phyloP scores from a whole-genome alignment of 1,284 basidiomycete species.

The Vanrija pseudolonga region DNA sequence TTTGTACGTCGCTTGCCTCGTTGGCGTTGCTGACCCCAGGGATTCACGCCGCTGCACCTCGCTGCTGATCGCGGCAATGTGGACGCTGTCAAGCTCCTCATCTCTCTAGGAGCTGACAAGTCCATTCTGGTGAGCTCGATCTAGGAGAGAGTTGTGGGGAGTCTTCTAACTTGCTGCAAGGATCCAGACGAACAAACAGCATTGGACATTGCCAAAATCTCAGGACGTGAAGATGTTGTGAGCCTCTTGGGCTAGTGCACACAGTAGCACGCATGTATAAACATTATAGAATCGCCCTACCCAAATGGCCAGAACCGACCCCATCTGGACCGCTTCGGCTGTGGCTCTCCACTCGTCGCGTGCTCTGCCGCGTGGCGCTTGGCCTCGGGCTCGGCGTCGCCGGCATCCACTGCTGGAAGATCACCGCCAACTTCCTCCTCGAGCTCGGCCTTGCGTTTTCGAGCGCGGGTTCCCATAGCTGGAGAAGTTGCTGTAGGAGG shows the following conservation, averaged over 20 bases:
- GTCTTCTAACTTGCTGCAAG: conserved; percentile 3
- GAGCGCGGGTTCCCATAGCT: background rate
- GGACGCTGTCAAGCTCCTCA: conserved; percentile 58
- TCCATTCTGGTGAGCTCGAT: conserved; percentile 56
- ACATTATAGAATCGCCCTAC: background rate
- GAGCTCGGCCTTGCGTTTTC: background rate
- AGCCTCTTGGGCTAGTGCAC: conserved; percentile 12
- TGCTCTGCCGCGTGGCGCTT: background rate
- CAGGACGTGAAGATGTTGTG: conserved; percentile 28
- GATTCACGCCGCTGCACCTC: conserved; percentile 77
- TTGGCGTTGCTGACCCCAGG: conserved; percentile 52
- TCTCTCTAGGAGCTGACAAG: conserved; percentile 64
- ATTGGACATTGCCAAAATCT: conserved; percentile 28
- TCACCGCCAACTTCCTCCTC: too few relatives aligned
- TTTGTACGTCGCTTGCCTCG: conserved; percentile 55
- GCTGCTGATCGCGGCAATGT: conserved; percentile 74
- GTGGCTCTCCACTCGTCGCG: background rate
- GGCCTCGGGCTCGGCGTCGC: background rate
- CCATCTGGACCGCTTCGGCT: background rate
- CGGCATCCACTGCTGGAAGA: background rate
- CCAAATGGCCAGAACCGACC: background rate
- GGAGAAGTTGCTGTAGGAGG: background rate
- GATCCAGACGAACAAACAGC: conserved; percentile 43
- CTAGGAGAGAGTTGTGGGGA: too few relatives aligned
- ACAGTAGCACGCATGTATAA: background rate